phyloP scores from a whole-genome alignment of 805 yeast species.

The Lipomyces spencermartinsiae region DNA sequence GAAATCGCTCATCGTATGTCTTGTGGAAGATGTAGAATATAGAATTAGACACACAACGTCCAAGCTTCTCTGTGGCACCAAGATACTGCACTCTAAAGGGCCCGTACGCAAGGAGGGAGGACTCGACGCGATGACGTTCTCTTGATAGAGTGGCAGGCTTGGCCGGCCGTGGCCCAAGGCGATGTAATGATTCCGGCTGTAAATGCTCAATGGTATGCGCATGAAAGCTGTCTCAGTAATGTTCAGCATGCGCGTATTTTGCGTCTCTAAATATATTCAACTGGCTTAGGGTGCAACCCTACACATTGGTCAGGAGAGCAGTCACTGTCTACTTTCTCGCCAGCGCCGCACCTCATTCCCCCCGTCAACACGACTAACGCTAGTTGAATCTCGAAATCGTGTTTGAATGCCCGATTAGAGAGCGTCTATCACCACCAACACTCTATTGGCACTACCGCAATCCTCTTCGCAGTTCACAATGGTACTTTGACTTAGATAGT shows the following conservation, averaged over 20 bases:
- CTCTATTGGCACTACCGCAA: not conserved
- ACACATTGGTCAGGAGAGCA: not conserved
- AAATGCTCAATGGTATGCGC: not conserved
- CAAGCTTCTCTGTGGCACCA: not conserved
- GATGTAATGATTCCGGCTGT: not conserved
- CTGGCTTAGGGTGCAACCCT: slow-evolving; percentile 1
- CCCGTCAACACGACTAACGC: not conserved
- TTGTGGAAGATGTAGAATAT: not conserved
- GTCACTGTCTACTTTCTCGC: not conserved
- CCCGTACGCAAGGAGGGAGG: not conserved
- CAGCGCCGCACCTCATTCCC: not conserved
- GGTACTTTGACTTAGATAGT: slow-evolving; percentile 4
- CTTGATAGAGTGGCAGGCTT: no score
- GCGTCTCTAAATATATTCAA: not conserved
- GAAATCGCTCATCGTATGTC: slow-evolving; percentile 21
- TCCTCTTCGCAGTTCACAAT: not conserved
- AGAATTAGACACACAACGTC: not conserved
- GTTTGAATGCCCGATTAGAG: not conserved
- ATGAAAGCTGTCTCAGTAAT: not conserved
- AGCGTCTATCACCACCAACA: not conserved
- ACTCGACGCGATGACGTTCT: no score
- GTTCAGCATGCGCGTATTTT: slow-evolving; percentile 1
- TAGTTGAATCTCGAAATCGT: not conserved
- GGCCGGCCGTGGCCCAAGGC: no score
- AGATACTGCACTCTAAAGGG: not conserved